Base-by-base conservation (phyloP, 208 protist species). In the Leishmania aethiopica region DNA sequence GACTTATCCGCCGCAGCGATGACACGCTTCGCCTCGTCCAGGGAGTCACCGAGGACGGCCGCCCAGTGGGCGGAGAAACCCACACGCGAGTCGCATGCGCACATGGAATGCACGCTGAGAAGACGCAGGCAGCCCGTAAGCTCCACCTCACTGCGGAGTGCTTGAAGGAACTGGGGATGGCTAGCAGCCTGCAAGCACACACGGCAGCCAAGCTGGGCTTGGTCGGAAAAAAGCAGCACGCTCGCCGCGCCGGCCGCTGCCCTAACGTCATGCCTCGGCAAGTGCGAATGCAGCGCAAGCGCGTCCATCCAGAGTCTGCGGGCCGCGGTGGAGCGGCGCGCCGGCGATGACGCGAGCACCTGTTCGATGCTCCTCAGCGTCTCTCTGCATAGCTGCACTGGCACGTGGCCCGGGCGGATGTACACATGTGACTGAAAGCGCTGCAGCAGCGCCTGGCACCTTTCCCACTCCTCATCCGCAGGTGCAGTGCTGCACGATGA, bases 341-440 rank as follows among this genome's bases (percentile, higher is more conserved):
- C 74, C 32, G 84, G 45, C 11, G 83, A 81, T 32, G 62, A 57
- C 19, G 76, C 35, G 45, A 90, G 79, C 22, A 76, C 55, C 1
- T 70, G n/a, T n/a, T 75, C 76, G 15, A 88, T 55, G 35, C 71
- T n/a, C 35, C 28, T 35, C 57, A 90, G 72, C 22, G 84, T 73
- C 57, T 84, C 80, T 45, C 76, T 77, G 13, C 81, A 80, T 0
- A 83, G 22, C 32, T 55, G 32, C 22, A 51, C 35, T 32, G 79
- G 71, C 47, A 79, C 71, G 28, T 81, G 67, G 15, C 42, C 70
- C 0, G 87, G 84, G 60, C 83, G 57, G 7, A 77, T 55, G 80
- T 90, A 90, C 42, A 76, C n/a, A 32, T 81, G 84, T 1, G 82
- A 42, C 7, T 82, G 80, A 69, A 84, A 81, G 45, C 64, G 79